Conservation (phyloP, 805 yeast genomes). For the Isabelozyma pseudorhagii region DNA sequence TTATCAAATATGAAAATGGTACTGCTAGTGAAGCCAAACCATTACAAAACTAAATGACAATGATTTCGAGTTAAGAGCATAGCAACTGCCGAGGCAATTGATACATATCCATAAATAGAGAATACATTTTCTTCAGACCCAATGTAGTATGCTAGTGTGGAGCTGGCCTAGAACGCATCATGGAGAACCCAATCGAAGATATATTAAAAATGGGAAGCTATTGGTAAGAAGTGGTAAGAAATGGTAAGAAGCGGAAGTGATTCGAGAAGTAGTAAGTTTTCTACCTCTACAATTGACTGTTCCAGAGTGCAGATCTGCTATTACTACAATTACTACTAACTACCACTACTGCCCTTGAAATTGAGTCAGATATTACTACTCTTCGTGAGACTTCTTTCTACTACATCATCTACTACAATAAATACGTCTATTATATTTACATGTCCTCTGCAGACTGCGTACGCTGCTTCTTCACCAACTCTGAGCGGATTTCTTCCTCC, state of each 20-base stretch:
- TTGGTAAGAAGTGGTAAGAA: no score
- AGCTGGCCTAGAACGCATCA: no score
- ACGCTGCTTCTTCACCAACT: neutral
- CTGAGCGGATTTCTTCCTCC: neutral
- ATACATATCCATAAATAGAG: neutral
- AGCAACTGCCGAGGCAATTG: neutral
- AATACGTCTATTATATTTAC: neutral
- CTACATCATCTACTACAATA: neutral
- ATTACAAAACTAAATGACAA: slow-evolving; percentile 26
- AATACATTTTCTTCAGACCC: neutral
- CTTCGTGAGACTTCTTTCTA: neutral
- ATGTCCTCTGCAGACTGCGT: neutral
- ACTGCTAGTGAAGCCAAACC: slow-evolving; percentile 38
- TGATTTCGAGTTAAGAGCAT: neutral
- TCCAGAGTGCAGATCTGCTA: no score
- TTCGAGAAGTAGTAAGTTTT: no score
- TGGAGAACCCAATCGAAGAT: no score
- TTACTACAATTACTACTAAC: no score
- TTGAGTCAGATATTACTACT: neutral
- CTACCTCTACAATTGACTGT: no score
- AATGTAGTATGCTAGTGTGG: no score
- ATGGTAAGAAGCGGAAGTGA: no score
- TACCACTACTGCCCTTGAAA: no score
- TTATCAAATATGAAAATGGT: slow-evolving; percentile 72
- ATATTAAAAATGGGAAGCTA: no score